Percentiles rank a stretch among this genome's conserved stretches.
Evolutionary conservation across 345 rosid species (phyloP).

Genomic region (Firmiana major): DNA sequence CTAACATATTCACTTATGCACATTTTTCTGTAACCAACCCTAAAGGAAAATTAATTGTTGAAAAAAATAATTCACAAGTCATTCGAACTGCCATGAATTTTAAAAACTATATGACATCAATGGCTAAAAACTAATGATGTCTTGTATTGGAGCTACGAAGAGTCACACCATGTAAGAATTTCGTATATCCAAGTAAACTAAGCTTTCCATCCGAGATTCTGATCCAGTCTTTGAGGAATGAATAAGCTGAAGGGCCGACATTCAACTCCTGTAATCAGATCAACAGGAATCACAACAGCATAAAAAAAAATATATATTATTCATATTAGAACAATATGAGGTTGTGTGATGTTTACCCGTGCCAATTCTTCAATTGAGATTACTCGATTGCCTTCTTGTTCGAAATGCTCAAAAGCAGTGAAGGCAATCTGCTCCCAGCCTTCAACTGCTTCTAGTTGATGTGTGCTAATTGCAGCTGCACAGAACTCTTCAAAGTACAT

Average conservation of each 20-base stretch:
- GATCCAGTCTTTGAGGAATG: slow-evolving; percentile 75
- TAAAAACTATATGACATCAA: slow-evolving; percentile 21
- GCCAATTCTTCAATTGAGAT: slow-evolving; percentile 72
- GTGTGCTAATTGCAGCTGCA: slow-evolving; percentile 74
- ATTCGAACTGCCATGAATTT: neutral
- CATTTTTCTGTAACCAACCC: slow-evolving; percentile 1
- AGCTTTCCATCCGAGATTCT: slow-evolving; percentile 80
- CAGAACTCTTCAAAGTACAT: slow-evolving; percentile 84
- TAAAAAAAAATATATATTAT: neutral
- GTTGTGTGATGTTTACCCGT: slow-evolving; percentile 32
- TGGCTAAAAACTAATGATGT: slow-evolving; percentile 43
- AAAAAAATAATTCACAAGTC: neutral
- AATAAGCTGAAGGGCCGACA: slow-evolving; percentile 78
- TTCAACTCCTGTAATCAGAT: slow-evolving; percentile 44
- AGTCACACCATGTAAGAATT: slow-evolving; percentile 82
- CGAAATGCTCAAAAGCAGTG: slow-evolving; percentile 66
- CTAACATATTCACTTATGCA: slow-evolving; percentile 14
- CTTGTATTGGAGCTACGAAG: slow-evolving; percentile 71
- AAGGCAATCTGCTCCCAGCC: slow-evolving; percentile 69
- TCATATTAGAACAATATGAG: neutral
- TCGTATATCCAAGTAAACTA: slow-evolving; percentile 72
- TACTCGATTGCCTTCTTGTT: slow-evolving; percentile 66
- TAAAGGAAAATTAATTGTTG: neutral
- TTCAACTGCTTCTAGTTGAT: slow-evolving; percentile 74
- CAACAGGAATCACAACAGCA: neutral